Evolutionary conservation across 805 yeast genomes (phyloP).

Genomic region (Pichia pseudocactophila): DNA sequence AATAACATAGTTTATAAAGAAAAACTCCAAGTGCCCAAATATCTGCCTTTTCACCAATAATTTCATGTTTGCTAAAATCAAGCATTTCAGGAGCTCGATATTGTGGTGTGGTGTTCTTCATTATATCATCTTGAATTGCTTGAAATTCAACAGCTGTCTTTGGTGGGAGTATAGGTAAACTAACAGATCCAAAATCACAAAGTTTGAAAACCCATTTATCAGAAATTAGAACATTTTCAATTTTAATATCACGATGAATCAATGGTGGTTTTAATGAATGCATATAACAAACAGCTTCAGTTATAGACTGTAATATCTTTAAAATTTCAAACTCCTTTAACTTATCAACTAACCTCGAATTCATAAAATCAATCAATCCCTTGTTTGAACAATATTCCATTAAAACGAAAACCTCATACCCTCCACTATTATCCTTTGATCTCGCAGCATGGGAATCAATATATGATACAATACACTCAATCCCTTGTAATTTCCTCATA

Average conservation of each 20-base stretch:
- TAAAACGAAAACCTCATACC: conserved; percentile 64
- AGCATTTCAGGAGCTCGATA: conserved; percentile 82
- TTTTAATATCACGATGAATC: conserved; percentile 73
- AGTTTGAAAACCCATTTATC: conserved; percentile 51
- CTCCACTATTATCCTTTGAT: conserved; percentile 15
- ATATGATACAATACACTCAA: conserved; percentile 55
- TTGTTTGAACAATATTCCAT: conserved; percentile 76
- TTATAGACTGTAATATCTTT: conserved; percentile 57
- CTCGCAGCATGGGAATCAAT: conserved; percentile 73
- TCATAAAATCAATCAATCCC: conserved; percentile 75
- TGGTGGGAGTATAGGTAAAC: conserved; percentile 56
- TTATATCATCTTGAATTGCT: conserved; percentile 53
- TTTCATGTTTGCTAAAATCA: conserved; percentile 56
- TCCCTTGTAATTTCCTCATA: conserved; percentile 54
- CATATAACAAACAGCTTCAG: conserved; percentile 70
- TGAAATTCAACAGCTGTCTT: conserved; percentile 50
- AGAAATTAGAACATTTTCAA: conserved; percentile 68
- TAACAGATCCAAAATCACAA: conserved; percentile 80
- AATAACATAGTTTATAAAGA: conserved; percentile 68
- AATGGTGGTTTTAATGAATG: conserved; percentile 47
- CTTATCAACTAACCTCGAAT: conserved; percentile 55
- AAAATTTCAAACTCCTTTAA: conserved; percentile 61
- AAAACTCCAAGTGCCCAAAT: conserved; percentile 82
- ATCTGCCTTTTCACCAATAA: conserved; percentile 76
- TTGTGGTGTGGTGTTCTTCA: conserved; percentile 79